A percentile compares a stretch with the other conserved stretches of the same genome.
Evolutionary conservation across 768 basidiomycete genomes (phyloP).

Genomic region (Zangia roseola): DNA sequence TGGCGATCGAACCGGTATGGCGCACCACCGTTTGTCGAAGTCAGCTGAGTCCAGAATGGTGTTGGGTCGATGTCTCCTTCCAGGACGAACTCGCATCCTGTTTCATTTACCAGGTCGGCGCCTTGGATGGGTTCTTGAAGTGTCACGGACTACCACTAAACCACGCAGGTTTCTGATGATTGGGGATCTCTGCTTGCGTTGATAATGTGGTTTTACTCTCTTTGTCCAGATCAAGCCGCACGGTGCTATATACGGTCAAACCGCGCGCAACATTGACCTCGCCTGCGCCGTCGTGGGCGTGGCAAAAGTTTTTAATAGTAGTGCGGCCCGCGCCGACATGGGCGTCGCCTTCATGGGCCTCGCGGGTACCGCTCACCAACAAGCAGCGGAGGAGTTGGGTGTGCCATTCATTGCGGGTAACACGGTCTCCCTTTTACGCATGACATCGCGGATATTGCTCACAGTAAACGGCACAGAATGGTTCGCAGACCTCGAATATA

Average conservation of each 20-base stretch:
- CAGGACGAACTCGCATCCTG: constrained; percentile 56
- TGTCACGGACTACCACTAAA: constrained; percentile 50
- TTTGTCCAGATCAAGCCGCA: constrained; percentile 54
- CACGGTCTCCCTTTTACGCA: neutral
- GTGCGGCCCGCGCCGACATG: constrained; percentile 14
- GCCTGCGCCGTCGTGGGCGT: constrained; percentile 55
- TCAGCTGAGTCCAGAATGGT: neutral
- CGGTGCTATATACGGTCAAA: constrained; percentile 62
- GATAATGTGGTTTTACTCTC: neutral
- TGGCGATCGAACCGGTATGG: constrained; percentile 58
- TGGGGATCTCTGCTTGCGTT: neutral
- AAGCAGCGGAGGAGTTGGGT: constrained; percentile 50
- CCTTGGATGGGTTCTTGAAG: constrained; percentile 57
- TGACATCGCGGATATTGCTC: neutral
- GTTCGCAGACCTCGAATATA: constrained; percentile 68
- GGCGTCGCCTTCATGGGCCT: constrained; percentile 60
- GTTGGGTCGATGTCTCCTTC: neutral
- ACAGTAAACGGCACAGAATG: constrained; percentile 42
- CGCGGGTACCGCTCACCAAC: constrained; percentile 61
- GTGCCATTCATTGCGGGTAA: constrained; percentile 63
- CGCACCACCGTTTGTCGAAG: neutral
- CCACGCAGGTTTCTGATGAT: constrained; percentile 38
- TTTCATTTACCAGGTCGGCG: constrained; percentile 69
- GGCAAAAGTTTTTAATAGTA: constrained; percentile 45
- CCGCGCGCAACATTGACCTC: constrained; percentile 51